Conservation (phyloP, 2,329 filamentous ascomycete species). For the Fusarium hainanense region DNA sequence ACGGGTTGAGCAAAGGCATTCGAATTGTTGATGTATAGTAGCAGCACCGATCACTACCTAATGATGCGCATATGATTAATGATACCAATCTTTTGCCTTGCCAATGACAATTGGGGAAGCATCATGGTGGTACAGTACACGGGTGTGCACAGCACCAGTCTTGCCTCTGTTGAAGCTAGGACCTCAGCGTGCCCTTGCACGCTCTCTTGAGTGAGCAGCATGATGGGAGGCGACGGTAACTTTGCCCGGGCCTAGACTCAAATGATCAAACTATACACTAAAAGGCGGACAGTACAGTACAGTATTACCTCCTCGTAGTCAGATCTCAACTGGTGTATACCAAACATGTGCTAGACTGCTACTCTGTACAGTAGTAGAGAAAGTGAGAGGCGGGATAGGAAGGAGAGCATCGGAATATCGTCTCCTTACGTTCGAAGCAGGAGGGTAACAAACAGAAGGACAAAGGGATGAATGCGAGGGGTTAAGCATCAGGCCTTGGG, state of each 20-base stretch:
- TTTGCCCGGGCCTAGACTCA: constrained; percentile 16
- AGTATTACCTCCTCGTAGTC: constrained; percentile 7
- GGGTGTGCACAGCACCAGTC: constrained; percentile 26
- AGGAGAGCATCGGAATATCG: constrained; percentile 22
- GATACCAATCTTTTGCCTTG: constrained; percentile 6
- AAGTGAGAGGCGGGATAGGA: constrained; percentile 7
- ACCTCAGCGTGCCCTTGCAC: constrained; percentile 33
- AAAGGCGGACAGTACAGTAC: not conserved
- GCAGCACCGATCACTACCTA: constrained; percentile 9
- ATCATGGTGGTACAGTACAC: constrained; percentile 40
- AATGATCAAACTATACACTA: constrained; percentile 3
- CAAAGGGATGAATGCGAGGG: constrained; percentile 26
- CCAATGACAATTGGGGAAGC: constrained; percentile 20
- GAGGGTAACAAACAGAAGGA: constrained; percentile 17
- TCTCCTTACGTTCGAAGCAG: constrained; percentile 10
- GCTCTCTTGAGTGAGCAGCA: constrained; percentile 26
- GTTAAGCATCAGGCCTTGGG: constrained; percentile 14
- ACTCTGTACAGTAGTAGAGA: not conserved
- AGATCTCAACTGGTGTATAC: constrained; percentile 8
- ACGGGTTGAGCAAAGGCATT: constrained; percentile 6
- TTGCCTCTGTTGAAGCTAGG: constrained; percentile 34
- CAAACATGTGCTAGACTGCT: not conserved
- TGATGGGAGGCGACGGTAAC: constrained; percentile 7
- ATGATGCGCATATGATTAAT: constrained; percentile 40
- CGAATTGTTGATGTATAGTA: constrained; percentile 6